Evolutionary conservation across 345 rosid species (phyloP), one percentile per base, ranked within the genome.

Genomic region (Populus simonii): DNA sequence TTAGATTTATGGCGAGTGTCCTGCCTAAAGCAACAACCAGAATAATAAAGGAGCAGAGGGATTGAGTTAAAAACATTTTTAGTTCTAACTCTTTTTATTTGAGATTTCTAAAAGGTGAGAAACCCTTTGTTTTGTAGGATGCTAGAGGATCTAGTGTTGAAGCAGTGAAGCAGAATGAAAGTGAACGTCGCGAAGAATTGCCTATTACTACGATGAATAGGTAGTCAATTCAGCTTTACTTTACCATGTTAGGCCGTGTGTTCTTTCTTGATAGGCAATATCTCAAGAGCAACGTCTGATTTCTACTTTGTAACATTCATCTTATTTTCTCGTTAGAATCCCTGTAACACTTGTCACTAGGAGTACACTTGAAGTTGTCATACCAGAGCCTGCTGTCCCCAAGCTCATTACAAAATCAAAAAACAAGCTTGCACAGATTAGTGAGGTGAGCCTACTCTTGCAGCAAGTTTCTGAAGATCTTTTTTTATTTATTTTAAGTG

Each of bases 351-450:
- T 96, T 69, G 97, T 96, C 79, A 94, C 99, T 23, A 88, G 97
- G 84, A 96, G 97, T 84, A 96, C 86, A 22, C 93, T 91, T n/a
- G 98, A 96, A 87, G 95, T 94, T 76, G 93, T 88, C 59, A 86
- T 96, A 86, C 99, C 99, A 12, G 97, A 92, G 27, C 83, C 85
- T 22, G 97, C 90, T 12, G 90, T 90, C 78, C 90, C 97, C 66
- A 94, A 94, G 90, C 97, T 96, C 33, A 81, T 94, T 65, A 84
- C 93, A 29, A 96, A 94, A 84, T 94, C 99, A 5, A 90, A 87
- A 88, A 94, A 86, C 88, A 91, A 91, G 88, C 98, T 96, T 78
- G 87, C 90, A 41, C 98, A 92, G 84, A 90, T 96, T 76, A 94
- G 99, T 66, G 97, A 96, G 98, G 99, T 91, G 66, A 87, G 83